Evolutionary conservation across 2,329 filamentous ascomycete genomes (phyloP).

Genomic region (Lasiodiplodia sp.): DNA sequence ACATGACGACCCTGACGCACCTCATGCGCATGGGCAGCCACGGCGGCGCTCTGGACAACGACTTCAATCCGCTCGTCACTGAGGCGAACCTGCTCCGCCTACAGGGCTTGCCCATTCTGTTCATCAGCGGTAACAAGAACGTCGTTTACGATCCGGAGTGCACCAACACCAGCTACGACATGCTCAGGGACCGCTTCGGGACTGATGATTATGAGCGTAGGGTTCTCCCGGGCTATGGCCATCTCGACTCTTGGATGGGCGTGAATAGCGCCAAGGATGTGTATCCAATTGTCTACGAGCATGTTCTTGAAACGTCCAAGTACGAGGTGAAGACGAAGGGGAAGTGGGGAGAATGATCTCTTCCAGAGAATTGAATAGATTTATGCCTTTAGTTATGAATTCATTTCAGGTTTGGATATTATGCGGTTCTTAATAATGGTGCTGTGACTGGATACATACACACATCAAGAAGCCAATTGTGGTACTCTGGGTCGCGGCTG

Average conservation of each 20-base stretch:
- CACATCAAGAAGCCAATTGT: too few species aligned
- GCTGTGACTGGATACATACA: too few species aligned
- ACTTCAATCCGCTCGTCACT: constrained; percentile 23
- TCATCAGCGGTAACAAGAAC: constrained; percentile 46
- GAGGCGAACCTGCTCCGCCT: constrained; percentile 31
- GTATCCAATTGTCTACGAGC: neutral
- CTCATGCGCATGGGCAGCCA: constrained; percentile 63
- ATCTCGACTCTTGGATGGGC: constrained; percentile 28
- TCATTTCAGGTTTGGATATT: too few species aligned
- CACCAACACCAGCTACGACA: constrained; percentile 63
- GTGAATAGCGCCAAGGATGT: constrained; percentile 5
- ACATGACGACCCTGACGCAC: constrained; percentile 64
- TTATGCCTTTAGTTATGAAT: too few species aligned
- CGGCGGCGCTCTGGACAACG: constrained; percentile 11
- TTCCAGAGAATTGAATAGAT: too few species aligned
- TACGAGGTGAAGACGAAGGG: too few species aligned
- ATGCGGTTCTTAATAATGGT: too few species aligned
- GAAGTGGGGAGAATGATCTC: too few species aligned
- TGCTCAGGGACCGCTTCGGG: constrained; percentile 62
- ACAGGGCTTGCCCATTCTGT: constrained; percentile 31
- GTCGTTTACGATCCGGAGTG: constrained; percentile 62
- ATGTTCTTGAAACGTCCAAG: too few species aligned
- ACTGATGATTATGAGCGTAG: constrained; percentile 57
- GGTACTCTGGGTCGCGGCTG: too few species aligned
- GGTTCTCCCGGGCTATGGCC: constrained; percentile 54